Percentiles rank a stretch among this genome's conserved stretches.
These are phyloP conservation scores for Ascochyta rabiei DNA, from an alignment of 2,329 filamentous ascomycete genomes.

Conservation along the genomic window DNA sequence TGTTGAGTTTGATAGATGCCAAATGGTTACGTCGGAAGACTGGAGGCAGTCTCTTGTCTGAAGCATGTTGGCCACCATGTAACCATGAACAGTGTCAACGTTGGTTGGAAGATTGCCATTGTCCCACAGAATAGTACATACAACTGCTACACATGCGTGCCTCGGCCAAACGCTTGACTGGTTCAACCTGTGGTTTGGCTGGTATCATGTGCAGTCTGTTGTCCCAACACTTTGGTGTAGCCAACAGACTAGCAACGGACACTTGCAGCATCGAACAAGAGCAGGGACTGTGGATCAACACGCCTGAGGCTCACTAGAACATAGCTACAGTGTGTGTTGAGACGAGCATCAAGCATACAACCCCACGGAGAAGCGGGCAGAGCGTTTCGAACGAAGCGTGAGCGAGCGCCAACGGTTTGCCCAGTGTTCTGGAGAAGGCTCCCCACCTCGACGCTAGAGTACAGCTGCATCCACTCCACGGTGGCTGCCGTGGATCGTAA, in stretches of 20 bases:
- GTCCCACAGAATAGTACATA: background rate
- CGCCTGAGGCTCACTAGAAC: constrained; percentile 8
- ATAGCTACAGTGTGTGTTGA: constrained; percentile 2
- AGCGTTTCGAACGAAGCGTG: constrained; percentile 26
- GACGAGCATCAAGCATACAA: constrained; percentile 5
- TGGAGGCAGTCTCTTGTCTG: background rate
- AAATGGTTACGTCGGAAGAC: background rate
- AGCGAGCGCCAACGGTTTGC: constrained; percentile 20
- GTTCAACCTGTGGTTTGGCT: background rate
- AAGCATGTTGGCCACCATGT: background rate
- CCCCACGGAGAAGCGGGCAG: constrained; percentile 19
- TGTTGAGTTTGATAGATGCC: background rate
- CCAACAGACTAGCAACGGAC: constrained; percentile 9
- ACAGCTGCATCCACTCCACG: constrained; percentile 1
- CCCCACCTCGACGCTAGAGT: constrained; percentile 4
- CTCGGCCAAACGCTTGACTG: background rate
- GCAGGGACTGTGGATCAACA: constrained; percentile 12
- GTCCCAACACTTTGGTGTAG: background rate
- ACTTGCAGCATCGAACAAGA: constrained; percentile 16
- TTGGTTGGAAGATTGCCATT: background rate
- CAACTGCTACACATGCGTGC: background rate
- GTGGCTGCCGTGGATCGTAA: constrained; percentile 2
- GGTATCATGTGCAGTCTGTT: constrained; percentile 1
- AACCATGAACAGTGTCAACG: background rate
- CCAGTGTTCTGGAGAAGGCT: constrained; percentile 15